These are phyloP conservation scores for Punctularia strigosozonata DNA, from an alignment of 768 basidiomycete species.

Conservation along the genomic window DNA sequence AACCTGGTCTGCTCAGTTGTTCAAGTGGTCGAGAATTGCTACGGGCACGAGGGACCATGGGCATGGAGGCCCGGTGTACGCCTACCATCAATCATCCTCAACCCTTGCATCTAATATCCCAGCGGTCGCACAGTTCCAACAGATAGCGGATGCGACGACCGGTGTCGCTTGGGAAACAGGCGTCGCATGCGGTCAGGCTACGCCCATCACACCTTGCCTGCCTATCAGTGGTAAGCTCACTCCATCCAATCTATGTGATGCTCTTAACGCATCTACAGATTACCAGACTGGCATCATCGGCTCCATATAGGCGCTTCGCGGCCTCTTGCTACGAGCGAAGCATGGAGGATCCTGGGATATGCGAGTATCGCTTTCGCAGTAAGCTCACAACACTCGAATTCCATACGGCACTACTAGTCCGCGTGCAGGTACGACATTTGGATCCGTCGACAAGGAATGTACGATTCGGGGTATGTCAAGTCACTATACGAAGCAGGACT, in stretches of 20 bases:
- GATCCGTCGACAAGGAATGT: not conserved
- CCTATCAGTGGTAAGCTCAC: not conserved
- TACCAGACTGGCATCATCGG: not conserved
- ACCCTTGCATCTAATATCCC: not conserved
- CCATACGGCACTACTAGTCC: not conserved
- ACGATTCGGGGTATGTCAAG: not conserved
- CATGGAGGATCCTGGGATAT: not conserved
- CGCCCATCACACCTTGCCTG: not conserved
- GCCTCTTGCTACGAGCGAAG: not conserved
- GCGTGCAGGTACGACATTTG: not conserved
- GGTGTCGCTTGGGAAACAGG: slow-evolving; percentile 1
- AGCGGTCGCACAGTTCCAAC: not conserved
- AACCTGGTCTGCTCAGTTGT: not conserved
- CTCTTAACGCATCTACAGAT: not conserved
- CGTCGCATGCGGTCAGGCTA: not conserved
- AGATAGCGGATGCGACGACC: not conserved
- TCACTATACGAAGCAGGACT: not conserved
- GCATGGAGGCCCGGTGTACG: slow-evolving; percentile 1
- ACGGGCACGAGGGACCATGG: slow-evolving; percentile 1
- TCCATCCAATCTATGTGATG: not conserved
- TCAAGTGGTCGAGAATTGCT: not conserved
- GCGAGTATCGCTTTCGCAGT: not conserved
- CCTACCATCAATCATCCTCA: not conserved
- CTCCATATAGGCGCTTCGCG: not conserved
- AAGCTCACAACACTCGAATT: not conserved